Evolutionary conservation across 163 green algal genomes (phyloP).

Genomic region (Volvox carteri): DNA sequence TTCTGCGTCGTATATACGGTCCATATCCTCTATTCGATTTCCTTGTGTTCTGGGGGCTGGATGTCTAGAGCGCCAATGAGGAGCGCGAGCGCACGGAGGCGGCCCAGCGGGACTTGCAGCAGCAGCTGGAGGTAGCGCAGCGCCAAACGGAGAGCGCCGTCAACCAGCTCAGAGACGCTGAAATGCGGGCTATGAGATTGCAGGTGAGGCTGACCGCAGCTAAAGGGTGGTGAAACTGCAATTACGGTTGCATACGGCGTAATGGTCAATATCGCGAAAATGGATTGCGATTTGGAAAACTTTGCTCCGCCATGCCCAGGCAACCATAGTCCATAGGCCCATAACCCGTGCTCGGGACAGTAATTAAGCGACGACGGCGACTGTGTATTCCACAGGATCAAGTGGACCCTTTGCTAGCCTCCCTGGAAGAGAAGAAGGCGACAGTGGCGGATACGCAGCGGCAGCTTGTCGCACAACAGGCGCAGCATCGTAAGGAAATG

Average conservation of each 20-base stretch:
- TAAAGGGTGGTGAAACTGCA: not conserved
- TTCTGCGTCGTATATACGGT: no score
- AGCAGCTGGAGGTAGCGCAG: conserved; percentile 47
- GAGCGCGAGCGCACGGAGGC: conserved; percentile 45
- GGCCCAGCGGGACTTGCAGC: conserved; percentile 3
- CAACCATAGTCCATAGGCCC: no score
- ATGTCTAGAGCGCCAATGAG: conserved; percentile 5
- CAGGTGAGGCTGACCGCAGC: conserved; percentile 7
- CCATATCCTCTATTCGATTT: no score
- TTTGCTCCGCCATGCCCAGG: not conserved
- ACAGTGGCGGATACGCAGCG: not conserved
- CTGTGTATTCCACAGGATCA: conserved; percentile 7
- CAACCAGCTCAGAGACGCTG: conserved; percentile 51
- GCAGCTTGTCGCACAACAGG: conserved; percentile 25
- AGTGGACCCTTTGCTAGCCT: not conserved
- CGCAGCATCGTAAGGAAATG: conserved; percentile 51
- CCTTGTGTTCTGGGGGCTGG: not conserved
- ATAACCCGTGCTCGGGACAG: no score
- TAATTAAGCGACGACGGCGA: no score
- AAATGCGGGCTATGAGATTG: conserved; percentile 38
- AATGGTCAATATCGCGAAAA: not conserved
- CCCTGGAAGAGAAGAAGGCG: conserved; percentile 9
- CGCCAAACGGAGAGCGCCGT: conserved; percentile 52
- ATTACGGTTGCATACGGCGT: not conserved
- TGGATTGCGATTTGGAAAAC: not conserved